These are phyloP conservation scores for Prunus yedoensis DNA, from an alignment of 331 rosid genomes.

Conservation along the genomic window DNA sequence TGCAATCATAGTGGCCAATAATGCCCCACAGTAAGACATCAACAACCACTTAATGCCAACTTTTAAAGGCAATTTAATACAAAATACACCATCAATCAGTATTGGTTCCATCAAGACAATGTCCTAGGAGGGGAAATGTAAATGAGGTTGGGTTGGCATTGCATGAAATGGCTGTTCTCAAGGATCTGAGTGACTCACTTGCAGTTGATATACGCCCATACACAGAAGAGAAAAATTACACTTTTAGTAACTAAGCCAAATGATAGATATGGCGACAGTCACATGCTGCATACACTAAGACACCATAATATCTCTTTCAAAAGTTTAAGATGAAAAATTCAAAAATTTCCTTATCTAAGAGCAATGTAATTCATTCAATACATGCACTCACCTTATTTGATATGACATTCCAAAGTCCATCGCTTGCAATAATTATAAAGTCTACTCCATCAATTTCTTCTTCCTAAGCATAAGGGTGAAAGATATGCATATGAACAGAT, in stretches of 20 bases:
- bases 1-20: too few species aligned
- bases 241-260: background rate
- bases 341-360: background rate
- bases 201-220: background rate
- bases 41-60: too few species aligned
- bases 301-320: too few species aligned
- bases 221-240: background rate
- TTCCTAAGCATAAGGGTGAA: conserved; percentile 42
- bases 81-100: too few species aligned
- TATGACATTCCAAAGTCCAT: conserved; percentile 91
- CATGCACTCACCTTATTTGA: conserved; percentile 61
- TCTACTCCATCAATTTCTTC: conserved; percentile 74
- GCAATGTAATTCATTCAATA: background rate
- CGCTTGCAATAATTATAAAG: conserved; percentile 80
- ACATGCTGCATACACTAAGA: background rate
- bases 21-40: too few species aligned
- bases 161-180: background rate
- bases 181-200: background rate
- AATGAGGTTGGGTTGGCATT: background rate
- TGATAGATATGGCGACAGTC: background rate
- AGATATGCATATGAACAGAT: background rate
- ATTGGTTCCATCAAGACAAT: too few species aligned
- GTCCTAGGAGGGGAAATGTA: too few species aligned
- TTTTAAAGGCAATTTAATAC: too few species aligned
- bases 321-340: too few species aligned